Evolutionary conservation across 2,329 filamentous ascomycete species (phyloP), one percentile per base, ranked within the genome.

Genomic region (Hypoxylon sp.): DNA sequence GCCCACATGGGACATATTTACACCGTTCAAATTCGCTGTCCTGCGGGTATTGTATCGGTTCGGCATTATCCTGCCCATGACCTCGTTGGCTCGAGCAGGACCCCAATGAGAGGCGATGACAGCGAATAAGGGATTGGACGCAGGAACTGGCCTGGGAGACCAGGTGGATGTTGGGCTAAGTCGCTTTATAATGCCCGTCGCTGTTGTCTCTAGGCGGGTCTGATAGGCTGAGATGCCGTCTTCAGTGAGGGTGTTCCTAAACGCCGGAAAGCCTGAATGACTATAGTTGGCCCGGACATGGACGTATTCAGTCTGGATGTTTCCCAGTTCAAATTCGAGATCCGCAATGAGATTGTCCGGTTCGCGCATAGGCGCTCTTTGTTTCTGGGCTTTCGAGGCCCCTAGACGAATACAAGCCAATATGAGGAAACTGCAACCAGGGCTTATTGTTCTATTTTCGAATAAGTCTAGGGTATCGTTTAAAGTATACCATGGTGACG

Each of bases 281-380:
- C 80, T 80, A 72, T 90, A 90, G 5, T 79, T 83, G 6, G 90
- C 70, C 19, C 80, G 79, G 14, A 90, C 79, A 2, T 81, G 81
- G 53, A 90, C 76, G 68, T 87, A 90, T 34, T 83, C 80, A 14
- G 80, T 81, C 19, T 76, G 76, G 2, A 79, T 79, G 57, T 82
- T 80, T 30, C 87, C 86, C 2, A 90, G 82, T 60, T 89, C 83
- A 30, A 80, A 78, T 72, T 90, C 86, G 10, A 90, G 79, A 62
- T 89, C 86, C 23, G 86, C 82, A 14, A 91, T 87, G 32, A 90
- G 78, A 43, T 86, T 81, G 11, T 89, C 86, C 0, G 87, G 84
- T 41, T 79, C 82, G 50, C 82, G 79, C 32, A 78, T 78, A 57
- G 82, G 77, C 7, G 64, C 60, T 13, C 58, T 60, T 4, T 59